Evolutionary conservation across 2,329 filamentous ascomycete genomes (phyloP).

Genomic region (Fusarium burgessii): DNA sequence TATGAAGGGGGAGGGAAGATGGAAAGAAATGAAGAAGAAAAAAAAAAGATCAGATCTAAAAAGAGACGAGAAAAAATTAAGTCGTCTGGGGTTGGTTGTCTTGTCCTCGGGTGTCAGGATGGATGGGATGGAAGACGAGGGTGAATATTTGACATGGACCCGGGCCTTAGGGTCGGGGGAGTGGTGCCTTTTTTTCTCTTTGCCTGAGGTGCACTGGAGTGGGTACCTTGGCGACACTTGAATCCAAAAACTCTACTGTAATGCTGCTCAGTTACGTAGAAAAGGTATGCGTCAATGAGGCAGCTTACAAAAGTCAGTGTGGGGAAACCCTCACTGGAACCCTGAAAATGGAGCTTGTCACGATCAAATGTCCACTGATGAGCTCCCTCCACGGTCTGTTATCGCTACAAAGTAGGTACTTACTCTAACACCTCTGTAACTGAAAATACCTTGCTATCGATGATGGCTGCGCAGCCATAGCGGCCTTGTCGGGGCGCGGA

Average conservation of each 20-base stretch:
- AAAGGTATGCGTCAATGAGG: slow-evolving; percentile 35
- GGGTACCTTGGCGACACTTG: slow-evolving; percentile 23
- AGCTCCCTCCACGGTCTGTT: slow-evolving; percentile 21
- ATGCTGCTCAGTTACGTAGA: slow-evolving; percentile 13
- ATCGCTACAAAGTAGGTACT: slow-evolving; percentile 22
- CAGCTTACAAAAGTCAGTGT: slow-evolving; percentile 33
- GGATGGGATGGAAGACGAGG: slow-evolving; percentile 41
- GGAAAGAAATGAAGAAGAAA: slow-evolving; percentile 34
- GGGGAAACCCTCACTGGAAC: slow-evolving; percentile 32
- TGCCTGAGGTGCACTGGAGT: slow-evolving; percentile 44
- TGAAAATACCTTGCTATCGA: slow-evolving; percentile 6
- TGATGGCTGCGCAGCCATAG: slow-evolving; percentile 31
- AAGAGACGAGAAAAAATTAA: slow-evolving; percentile 35
- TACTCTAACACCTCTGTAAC: neutral
- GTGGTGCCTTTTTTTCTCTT: slow-evolving; percentile 48
- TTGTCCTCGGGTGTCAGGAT: slow-evolving; percentile 34
- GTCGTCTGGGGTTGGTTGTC: slow-evolving; percentile 44
- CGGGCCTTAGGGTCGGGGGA: slow-evolving; percentile 42
- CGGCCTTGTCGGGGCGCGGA: slow-evolving; percentile 40
- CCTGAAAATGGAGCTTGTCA: slow-evolving; percentile 18
- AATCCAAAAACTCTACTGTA: neutral
- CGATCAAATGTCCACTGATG: slow-evolving; percentile 13
- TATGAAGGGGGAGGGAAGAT: slow-evolving; percentile 29
- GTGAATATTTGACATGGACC: slow-evolving; percentile 41
- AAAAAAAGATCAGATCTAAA: slow-evolving; percentile 37